Evolutionary conservation across 2,329 filamentous ascomycete genomes (phyloP).

Genomic region (Neurospora sp.): DNA sequence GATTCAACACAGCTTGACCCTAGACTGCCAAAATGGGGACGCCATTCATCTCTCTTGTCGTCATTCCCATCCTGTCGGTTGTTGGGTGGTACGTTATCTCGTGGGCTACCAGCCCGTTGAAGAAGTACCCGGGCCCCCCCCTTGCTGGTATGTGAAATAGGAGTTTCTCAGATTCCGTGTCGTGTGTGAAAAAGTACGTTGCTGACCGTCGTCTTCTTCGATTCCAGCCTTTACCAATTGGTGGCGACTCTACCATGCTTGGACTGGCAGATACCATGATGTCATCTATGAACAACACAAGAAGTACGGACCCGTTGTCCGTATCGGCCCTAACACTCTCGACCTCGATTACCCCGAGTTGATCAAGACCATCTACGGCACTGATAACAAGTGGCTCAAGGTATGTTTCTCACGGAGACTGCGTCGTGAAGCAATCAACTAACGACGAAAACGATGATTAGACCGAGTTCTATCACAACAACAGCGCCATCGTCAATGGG

Average conservation of each 20-base stretch:
- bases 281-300: conserved; percentile 24
- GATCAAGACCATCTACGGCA: conserved; percentile 26
- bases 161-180: neutral
- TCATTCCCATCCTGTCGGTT: neutral
- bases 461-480: conserved; percentile 29
- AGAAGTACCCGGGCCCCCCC: conserved; percentile 5
- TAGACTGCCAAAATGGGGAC: neutral
- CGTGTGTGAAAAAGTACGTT: neutral
- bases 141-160: conserved; percentile 1
- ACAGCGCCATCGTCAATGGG: conserved; percentile 24
- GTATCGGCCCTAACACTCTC: conserved; percentile 34
- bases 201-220: neutral
- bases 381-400: conserved; percentile 22
- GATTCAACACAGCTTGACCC: neutral
- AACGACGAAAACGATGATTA: conserved; percentile 6
- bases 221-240: conserved; percentile 24
- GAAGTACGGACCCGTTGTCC: conserved; percentile 28
- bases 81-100: conserved; percentile 1
- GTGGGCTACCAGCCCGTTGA: conserved; percentile 6
- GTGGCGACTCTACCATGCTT: conserved; percentile 22
- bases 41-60: neutral
- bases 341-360: conserved; percentile 45
- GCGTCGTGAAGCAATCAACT: neutral
- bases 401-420: conserved; percentile 6
- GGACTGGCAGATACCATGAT: conserved; percentile 17